Conservation (phyloP, 1,139 yeast genomes). For the Yamadazyma triangularis region DNA sequence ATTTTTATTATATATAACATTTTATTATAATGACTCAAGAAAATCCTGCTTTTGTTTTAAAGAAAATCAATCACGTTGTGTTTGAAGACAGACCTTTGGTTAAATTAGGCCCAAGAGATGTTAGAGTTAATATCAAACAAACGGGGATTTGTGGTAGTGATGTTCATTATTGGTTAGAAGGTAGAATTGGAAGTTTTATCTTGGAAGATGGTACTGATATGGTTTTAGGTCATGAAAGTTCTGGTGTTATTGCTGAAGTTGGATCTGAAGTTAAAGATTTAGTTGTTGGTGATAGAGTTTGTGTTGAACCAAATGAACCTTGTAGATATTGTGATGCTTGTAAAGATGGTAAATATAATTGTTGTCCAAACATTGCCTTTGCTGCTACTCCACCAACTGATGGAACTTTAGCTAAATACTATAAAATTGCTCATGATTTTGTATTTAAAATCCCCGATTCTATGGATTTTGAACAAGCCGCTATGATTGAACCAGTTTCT, state of each 20-base stretch:
- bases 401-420: constrained; percentile 65
- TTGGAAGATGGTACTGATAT: constrained; percentile 50
- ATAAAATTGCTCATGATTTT: constrained; percentile 65
- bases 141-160: constrained; percentile 92
- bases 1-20: too few relatives aligned
- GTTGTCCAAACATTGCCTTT: constrained; percentile 79
- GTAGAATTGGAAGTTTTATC: constrained; percentile 69
- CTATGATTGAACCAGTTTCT: constrained; percentile 28
- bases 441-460: constrained; percentile 25
- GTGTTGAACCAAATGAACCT: constrained; percentile 72
- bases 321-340: constrained; percentile 71
- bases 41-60: constrained; percentile 62
- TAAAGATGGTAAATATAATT: constrained; percentile 70
- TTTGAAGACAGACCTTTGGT: constrained; percentile 59
- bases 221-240: constrained; percentile 75
- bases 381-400: constrained; percentile 72
- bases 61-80: constrained; percentile 51
- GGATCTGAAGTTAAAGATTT: constrained; percentile 58
- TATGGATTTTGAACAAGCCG: constrained; percentile 27
- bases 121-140: constrained; percentile 11
- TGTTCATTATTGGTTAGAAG: constrained; percentile 78
- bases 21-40: constrained; percentile 4
- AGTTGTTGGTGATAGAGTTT: constrained; percentile 75
- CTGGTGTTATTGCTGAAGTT: constrained; percentile 66
- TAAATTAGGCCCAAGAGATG: constrained; percentile 11